Evolutionary conservation across 257 asterid species (phyloP).

Genomic region (Salvia rosmarinus): DNA sequence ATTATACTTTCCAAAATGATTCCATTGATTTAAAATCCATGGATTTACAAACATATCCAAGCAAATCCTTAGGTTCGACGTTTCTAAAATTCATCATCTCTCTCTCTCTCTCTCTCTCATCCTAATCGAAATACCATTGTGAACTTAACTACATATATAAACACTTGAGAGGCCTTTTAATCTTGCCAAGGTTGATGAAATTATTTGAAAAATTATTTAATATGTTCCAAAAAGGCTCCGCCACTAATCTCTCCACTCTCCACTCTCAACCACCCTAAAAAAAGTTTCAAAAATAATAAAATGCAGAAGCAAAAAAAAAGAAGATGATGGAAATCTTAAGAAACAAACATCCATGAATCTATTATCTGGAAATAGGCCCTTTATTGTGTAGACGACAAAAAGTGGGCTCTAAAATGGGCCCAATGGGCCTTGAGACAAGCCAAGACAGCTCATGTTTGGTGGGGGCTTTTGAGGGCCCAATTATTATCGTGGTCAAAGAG

Average conservation of each 20-base stretch:
- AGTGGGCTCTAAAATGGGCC: constrained; percentile 18
- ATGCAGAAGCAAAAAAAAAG: background rate
- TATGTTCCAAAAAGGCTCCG: background rate
- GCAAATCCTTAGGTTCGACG: background rate
- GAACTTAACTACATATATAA: background rate
- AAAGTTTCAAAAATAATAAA: background rate
- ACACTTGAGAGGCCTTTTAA: background rate
- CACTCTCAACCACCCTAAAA: too few species aligned
- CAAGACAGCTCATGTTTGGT: constrained; percentile 36
- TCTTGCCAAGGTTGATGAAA: too few species aligned
- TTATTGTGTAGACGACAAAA: constrained; percentile 16
- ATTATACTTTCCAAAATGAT: too few species aligned
- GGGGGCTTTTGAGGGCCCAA: constrained; percentile 17
- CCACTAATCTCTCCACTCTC: constrained; percentile 18
- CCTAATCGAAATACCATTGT: too few species aligned
- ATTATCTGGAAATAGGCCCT: constrained; percentile 25
- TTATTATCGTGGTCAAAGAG: constrained; percentile 28
- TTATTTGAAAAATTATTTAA: too few species aligned
- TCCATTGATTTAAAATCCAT: background rate
- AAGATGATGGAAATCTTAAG: background rate
- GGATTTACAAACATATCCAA: background rate
- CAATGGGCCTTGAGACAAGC: constrained; percentile 38
- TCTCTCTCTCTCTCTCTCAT: too few species aligned
- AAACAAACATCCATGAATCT: background rate
- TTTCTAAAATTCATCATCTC: too few species aligned